Base-by-base conservation (phyloP, 176 grass and related monocot species). In the Guadua angustifolia region DNA sequence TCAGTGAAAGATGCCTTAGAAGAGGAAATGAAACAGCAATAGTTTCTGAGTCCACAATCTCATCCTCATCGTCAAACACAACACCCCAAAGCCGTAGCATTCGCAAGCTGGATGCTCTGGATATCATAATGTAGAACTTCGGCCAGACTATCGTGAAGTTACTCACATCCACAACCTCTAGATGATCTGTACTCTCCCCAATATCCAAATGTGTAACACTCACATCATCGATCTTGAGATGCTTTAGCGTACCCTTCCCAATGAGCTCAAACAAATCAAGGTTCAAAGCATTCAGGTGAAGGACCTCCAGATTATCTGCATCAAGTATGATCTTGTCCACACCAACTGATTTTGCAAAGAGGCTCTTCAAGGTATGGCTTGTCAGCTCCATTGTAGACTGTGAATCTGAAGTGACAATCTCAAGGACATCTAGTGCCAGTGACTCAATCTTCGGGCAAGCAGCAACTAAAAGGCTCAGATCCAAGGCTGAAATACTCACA, bases 141-240 rank as follows among this genome's bases (percentile, higher is more conserved):
- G 91, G 96, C 96, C 93, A 94, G 14, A 94, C 79, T 84, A 99
- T 95, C 38, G 90, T 92, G 66, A 99, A 99, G 73, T 99, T 94
- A 74, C 93, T 95, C 29, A 95, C 91, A 57, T 99, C 96, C 58
- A 94, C 96, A 61, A 87, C 74, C 81, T 94, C 91, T 59, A 99
- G 75, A 92, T 95, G 86, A 86, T 94, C 81, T 29, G 89, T 92
- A 77, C 66, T 95, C 47, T 95, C 96, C 79, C 93, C 91, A 66
- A 99, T 94, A 87, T 95, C 91, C 81, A 99, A 90, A 79, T 99
- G 89, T 77, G 93, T 95, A 65, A 95, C 96, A 63, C 91, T 99
- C 32, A 99, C 96, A 57, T 99, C 96, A 83, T 99, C 93, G 21
- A 99, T 99, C 82, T 90, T 94, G 66, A 99, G 80, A 90, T 94